These are phyloP conservation scores for Rutstroemia sp. DNA, from an alignment of 2,329 filamentous ascomycete species.

Conservation along the genomic window DNA sequence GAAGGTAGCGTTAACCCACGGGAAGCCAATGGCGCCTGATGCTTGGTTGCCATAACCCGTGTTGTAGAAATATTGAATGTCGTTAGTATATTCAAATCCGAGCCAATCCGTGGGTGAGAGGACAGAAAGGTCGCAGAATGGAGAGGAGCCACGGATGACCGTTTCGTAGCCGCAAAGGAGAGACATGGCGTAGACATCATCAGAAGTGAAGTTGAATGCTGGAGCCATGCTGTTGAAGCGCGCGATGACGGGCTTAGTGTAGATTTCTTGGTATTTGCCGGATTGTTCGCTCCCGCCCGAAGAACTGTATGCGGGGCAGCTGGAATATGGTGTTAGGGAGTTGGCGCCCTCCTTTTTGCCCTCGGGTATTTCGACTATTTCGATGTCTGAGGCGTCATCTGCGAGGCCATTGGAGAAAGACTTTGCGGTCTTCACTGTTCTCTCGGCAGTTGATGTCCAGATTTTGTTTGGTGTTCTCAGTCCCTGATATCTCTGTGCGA, in stretches of 20 bases:
- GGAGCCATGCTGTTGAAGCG: constrained; percentile 39
- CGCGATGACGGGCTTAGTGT: constrained; percentile 42
- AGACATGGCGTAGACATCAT: constrained; percentile 44
- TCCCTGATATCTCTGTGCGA: constrained; percentile 25
- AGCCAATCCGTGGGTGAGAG: constrained; percentile 42
- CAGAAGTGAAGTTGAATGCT: constrained; percentile 44
- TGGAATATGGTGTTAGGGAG: constrained; percentile 46
- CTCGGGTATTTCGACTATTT: constrained; percentile 39
- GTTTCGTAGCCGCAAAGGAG: constrained; percentile 44
- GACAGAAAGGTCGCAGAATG: constrained; percentile 38
- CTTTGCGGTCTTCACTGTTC: constrained; percentile 41
- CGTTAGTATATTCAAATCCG: constrained; percentile 42
- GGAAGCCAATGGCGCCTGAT: constrained; percentile 40
- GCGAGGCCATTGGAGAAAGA: constrained; percentile 41
- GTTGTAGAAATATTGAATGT: constrained; percentile 44
- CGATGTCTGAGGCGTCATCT: constrained; percentile 35
- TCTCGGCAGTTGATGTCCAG: constrained; percentile 45
- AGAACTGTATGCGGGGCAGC: constrained; percentile 44
- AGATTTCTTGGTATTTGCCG: constrained; percentile 33
- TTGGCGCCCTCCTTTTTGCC: constrained; percentile 41
- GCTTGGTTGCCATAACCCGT: constrained; percentile 43
- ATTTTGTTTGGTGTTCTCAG: constrained; percentile 40
- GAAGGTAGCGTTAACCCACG: constrained; percentile 46
- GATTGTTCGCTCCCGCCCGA: constrained; percentile 41
- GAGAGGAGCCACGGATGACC: constrained; percentile 40